Evolutionary conservation across 2,329 filamentous ascomycete genomes (phyloP).

Genomic region (Alternaria conjuncta): DNA sequence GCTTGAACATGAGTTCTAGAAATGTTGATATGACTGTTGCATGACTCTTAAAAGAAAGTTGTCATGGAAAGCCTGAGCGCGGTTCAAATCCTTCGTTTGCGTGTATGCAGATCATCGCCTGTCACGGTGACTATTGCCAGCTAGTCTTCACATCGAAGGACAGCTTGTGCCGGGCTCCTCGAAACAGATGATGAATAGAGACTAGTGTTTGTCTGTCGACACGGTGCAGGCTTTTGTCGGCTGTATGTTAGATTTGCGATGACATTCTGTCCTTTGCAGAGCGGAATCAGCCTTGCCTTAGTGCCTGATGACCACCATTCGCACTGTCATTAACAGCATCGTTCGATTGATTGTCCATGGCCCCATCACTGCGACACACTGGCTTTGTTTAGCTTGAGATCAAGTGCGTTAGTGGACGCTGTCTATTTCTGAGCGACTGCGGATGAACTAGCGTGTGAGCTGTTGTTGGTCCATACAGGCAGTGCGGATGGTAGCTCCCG

Average conservation of each 20-base stretch:
- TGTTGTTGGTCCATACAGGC: background rate
- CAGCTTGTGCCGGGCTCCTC: background rate
- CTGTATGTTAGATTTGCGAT: background rate
- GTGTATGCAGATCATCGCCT: background rate
- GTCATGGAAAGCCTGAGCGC: background rate
- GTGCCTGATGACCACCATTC: background rate
- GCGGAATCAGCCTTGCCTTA: slow-evolving; percentile 6
- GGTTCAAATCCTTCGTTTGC: background rate
- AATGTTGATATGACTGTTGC: background rate
- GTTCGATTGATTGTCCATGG: background rate
- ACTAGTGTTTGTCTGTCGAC: background rate
- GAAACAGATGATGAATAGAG: background rate
- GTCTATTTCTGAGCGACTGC: background rate
- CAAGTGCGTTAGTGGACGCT: background rate
- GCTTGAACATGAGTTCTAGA: background rate
- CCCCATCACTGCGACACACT: background rate
- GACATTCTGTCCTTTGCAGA: background rate
- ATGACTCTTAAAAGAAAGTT: background rate
- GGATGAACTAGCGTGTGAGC: background rate
- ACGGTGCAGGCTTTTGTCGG: background rate
- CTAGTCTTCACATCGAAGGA: background rate
- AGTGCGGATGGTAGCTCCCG: background rate
- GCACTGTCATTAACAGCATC: background rate
- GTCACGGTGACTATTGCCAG: background rate
- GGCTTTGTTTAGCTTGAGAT: background rate